Base-by-base conservation (phyloP, 2,329 filamentous ascomycete genomes). In the Diatrype stigma region DNA sequence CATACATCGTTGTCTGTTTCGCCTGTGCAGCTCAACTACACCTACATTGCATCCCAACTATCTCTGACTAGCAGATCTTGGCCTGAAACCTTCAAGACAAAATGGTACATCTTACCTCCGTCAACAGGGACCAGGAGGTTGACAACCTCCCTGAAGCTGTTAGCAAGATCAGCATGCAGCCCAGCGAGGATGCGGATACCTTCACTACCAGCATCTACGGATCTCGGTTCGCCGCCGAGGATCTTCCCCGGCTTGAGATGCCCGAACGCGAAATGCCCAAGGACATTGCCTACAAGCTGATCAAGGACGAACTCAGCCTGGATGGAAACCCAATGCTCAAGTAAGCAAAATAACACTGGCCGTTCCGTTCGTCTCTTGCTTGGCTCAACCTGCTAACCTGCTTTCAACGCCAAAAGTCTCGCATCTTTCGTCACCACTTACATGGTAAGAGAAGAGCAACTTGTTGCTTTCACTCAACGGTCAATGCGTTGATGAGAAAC, bases 391-490 rank as follows among this genome's bases (percentile, higher is more conserved):
- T 11, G 21, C 40, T 44, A 26, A 44, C n/a, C 11, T 44, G 7
- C 11, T 12, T 26, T 53, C 34, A 28, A 54, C 47, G 45, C 37
- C 7, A 38, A 56, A 48, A 94, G 90, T 70, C 73, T 97, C 62
- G 92, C 93, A 28, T 92, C 87, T 35, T 97, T 97, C 65, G 91
- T 96, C 58, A 96, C 92, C 1, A 96, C 93, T 1, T 96, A 95
- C 76, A 96, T 96, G 91, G 87, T 90, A 76, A 60, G 73, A 46
- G 14, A 22, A 42, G 14, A 44, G 40, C 14, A 37, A 10, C 22
- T 40, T 17, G 17, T 17, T 19, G 10, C 37, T 17, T 30, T 49
- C 49, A 32, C 46, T 34, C 35, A 46, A 22, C 47, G 17, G 48
- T 22, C 44, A 49, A 42, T 34, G 56, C 26, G 35, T 38, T 54